Base-by-base conservation (phyloP, 2,329 filamentous ascomycete genomes). In the Delphinella strobiligena region DNA sequence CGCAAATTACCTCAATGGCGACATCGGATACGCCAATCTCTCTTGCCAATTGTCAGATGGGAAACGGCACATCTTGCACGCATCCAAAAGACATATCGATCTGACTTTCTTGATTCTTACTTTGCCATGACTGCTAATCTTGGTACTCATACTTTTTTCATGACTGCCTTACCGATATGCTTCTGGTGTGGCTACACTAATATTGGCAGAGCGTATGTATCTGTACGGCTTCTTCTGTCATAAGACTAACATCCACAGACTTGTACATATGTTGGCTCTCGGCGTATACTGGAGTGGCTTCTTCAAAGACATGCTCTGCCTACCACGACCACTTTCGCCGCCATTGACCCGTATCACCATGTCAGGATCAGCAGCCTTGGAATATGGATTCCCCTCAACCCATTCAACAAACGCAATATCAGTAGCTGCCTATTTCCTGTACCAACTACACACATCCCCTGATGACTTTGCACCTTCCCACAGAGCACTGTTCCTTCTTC, bases 71-170 rank as follows among this genome's bases (percentile, higher is more conserved):
- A 93, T 61, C 78, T 98, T 14, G 89, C 89, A 42, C 80, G 75
- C 65, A 66, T 94, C 55, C 91, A 98, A 69, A 73, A 80, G 49
- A 77, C 69, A 57, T 62, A 89, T 58, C 82, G 89, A 54, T 81
- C 84, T 15, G 85, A 86, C 1, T 74, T 82, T 7, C 78, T 96
- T 53, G 91, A 98, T 62, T 85, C 85, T 46, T 98, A 95, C 67
- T 98, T 98, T 62, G 89, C 91, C 37, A 85, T 93, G 49, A 93
- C 88, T 1, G 91, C 91, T 47, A 98, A 96, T 61, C 74, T 96
- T 40, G 86, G 91, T 49, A 98, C 91, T 1, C 91, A 98, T 63
- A 98, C 91, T 1, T 96, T 95, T 67, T 98, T 95, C 69, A 96
- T 96, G 88, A 74, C 94, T 49, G 82, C 86, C 43, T 67, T 98